phyloP scores from a whole-genome alignment of 768 basidiomycete species.

The Naganishia antarctica region DNA sequence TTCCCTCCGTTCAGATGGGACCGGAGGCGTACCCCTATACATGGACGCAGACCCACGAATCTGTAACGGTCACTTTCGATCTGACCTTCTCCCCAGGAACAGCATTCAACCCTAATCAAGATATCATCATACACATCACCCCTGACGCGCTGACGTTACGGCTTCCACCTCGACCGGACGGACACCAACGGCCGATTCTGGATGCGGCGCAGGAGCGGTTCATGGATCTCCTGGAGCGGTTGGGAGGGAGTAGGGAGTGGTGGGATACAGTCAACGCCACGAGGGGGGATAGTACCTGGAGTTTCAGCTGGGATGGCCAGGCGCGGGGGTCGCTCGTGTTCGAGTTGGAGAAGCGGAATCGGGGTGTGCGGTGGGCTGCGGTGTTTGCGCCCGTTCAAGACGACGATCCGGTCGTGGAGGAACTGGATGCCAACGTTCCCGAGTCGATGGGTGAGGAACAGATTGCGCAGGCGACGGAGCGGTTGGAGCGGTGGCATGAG shows the following conservation, averaged over 20 bases:
- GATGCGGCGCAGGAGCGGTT: not conserved
- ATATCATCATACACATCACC: slow-evolving; percentile 15
- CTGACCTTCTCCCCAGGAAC: slow-evolving; percentile 61
- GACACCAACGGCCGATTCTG: not conserved
- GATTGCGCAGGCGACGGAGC: slow-evolving; percentile 50
- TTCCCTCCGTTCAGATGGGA: not conserved
- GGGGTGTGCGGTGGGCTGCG: slow-evolving; percentile 78
- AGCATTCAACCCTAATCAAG: slow-evolving; percentile 32
- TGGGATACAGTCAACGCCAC: slow-evolving; percentile 69
- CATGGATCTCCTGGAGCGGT: not conserved
- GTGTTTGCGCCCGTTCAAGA: slow-evolving; percentile 63
- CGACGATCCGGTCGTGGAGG: slow-evolving; percentile 46
- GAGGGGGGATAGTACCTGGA: slow-evolving; percentile 80
- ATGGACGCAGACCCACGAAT: slow-evolving; percentile 83
- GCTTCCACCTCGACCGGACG: not conserved
- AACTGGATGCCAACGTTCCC: slow-evolving; percentile 62
- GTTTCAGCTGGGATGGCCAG: slow-evolving; percentile 60
- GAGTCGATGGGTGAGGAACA: slow-evolving; percentile 86
- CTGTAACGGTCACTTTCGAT: slow-evolving; percentile 71
- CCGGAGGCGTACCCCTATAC: slow-evolving; percentile 60
- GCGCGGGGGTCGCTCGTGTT: slow-evolving; percentile 63
- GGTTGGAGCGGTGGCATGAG: slow-evolving; percentile 63
- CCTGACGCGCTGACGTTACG: slow-evolving; percentile 14
- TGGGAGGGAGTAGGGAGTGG: slow-evolving; percentile 27
- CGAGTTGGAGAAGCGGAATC: slow-evolving; percentile 79